phyloP scores from a whole-genome alignment of 257 asterid species.

The Paraleonurus japonicus region DNA sequence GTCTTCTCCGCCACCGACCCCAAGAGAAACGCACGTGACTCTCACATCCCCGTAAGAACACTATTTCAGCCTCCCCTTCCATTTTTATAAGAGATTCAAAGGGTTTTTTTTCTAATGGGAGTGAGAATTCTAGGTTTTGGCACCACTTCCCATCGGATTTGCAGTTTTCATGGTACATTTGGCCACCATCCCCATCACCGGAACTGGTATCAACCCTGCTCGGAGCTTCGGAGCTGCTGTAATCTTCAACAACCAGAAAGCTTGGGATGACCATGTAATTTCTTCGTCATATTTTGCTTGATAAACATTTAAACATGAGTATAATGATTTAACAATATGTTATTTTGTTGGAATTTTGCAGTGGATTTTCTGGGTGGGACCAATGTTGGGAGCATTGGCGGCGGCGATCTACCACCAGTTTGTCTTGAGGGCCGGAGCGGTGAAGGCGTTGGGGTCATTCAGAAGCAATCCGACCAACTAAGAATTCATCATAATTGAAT shows the following conservation, averaged over 20 bases:
- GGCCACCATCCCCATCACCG: constrained; percentile 93
- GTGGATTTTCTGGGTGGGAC: constrained; percentile 99
- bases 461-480: constrained; percentile 85
- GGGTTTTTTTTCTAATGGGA: too few species aligned
- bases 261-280: constrained; percentile 88
- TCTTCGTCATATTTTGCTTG: not conserved
- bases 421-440: constrained; percentile 78
- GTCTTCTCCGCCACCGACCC: constrained; percentile 98
- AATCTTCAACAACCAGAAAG: constrained; percentile 54
- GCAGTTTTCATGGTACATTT: constrained; percentile 98
- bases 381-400: constrained; percentile 72
- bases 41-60: constrained; percentile 80
- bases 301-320: too few species aligned
- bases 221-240: constrained; percentile 98
- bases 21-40: constrained; percentile 93
- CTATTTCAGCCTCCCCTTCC: not conserved
- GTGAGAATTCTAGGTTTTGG: constrained; percentile 60
- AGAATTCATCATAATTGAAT: constrained; percentile 15
- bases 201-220: constrained; percentile 95
- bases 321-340: not conserved
- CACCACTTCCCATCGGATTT: constrained; percentile 94
- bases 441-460: constrained; percentile 91
- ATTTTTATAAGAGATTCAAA: too few species aligned
- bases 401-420: constrained; percentile 90
- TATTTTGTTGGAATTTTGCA: constrained; percentile 24